Base-by-base conservation (phyloP, 2,329 filamentous ascomycete species). In the Colletotrichum sidae region DNA sequence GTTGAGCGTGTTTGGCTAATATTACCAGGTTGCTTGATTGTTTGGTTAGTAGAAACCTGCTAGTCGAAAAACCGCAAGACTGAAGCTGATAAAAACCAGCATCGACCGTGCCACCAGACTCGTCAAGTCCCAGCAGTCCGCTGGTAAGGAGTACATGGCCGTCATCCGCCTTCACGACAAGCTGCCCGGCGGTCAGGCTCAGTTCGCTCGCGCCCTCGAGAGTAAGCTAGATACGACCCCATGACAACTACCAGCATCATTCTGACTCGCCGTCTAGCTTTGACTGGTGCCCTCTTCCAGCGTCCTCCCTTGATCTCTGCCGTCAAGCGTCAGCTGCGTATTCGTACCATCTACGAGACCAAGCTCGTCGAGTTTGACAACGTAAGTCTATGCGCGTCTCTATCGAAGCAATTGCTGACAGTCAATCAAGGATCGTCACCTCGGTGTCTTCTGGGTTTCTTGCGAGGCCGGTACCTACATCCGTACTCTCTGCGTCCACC, bases 401-500 rank as follows among this genome's bases (percentile, higher is more conserved):
- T 54, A 12, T 35, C 8, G 17, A 7, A 49, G 49, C 15, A n/a
- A 53, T 38, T 53, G 58, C 63, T 66, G 52, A 66, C 58, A 47
- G 25, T 45, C 41, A 63, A 25, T 34, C 25, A 12, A 66, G 77
- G 95, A 98, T 75, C 90, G 96, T 74, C 94, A 98, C 79, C 88
- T 99, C 42, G 96, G 92, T 80, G 95, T 98, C 61, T 99, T 99
- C 88, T 98, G 96, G 95, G 96, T 98, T 73, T 97, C 93, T 82
- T 99, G 96, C 81, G 96, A 99, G 83, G 96, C 94, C 63, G 96
- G 96, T 78, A 99, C 96, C 69, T 99, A 99, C 81, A 98, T 99
- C 78, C 92, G 96, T 85, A 99, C 96, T 42, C 90, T 99, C 52
- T 98, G 96, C 81, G 95, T 98, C 47, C 96, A 98, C 82, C 80